Base-by-base conservation (phyloP, 148 eudicot species). In the Rheum nobile region DNA sequence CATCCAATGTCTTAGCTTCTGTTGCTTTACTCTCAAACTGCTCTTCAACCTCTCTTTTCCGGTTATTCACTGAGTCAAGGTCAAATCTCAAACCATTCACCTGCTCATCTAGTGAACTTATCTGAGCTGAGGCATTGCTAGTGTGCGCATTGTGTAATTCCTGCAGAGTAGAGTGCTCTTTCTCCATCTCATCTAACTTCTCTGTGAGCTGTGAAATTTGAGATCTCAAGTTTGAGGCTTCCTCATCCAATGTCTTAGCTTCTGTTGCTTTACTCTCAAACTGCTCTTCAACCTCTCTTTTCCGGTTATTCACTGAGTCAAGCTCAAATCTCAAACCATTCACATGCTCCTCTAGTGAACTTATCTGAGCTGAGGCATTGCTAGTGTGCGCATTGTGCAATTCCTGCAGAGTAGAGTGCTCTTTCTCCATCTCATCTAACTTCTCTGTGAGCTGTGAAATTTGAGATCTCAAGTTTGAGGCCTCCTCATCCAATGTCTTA, bases 281-380 rank as follows among this genome's bases (percentile, higher is more conserved):
- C 61, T 85, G 67, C 42, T 84, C 85, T 76, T 86, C 88, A 39
- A 89, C 69, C 39, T 81, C 84, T 43, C 76, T 72, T 81, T 84
- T 85, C 71, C 84, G 83, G 43, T 71, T 71, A 38, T 34, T 44
- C 59, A 89, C 57, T 1, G 79, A 76, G 17, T 85, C 89, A 26
- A 81, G 75, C 76, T 86, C 84, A 28, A 67, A 67, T 38, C 80
- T 79, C 75, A 80, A 42, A 17, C 78, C 72, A 55, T 67, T 72
- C 59, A 84, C 72, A 73, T 85, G 80, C 17, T 47, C 83, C 26
- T 52, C 83, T 77, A 89, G 72, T 74, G 75, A 82, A 72, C 29
- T 29, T 29, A 61, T 61, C 37, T 61, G 19, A 12, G 17, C 19
- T 5, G 67, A 61, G 35, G 67, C 35, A 61, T 61, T 61, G 34